Evolutionary conservation across 1,284 basidiomycete species (phyloP).

Genomic region (Marasmius tenuissimus): DNA sequence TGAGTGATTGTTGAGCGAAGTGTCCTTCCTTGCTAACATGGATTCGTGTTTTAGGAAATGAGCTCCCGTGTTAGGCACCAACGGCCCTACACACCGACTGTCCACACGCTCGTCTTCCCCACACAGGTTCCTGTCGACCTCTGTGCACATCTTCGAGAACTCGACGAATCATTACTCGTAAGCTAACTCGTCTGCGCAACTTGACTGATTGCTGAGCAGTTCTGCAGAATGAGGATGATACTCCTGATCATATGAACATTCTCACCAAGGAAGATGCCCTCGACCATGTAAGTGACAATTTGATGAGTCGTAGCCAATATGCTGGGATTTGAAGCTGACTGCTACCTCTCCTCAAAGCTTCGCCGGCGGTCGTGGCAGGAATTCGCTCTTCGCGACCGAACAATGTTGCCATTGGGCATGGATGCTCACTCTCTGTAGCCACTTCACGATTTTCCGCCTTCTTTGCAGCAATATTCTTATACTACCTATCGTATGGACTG

Average conservation of each 20-base stretch:
- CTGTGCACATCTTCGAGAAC: conserved; percentile 59
- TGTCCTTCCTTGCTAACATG: conserved; percentile 1
- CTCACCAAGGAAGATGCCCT: conserved; percentile 56
- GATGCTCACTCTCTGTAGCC: neutral
- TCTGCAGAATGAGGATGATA: conserved; percentile 54
- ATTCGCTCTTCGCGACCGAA: conserved; percentile 13
- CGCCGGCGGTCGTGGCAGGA: conserved; percentile 26
- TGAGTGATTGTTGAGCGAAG: conserved; percentile 26
- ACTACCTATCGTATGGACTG: neutral
- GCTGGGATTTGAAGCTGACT: conserved; percentile 3
- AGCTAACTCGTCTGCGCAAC: conserved; percentile 21
- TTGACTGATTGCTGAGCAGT: conserved; percentile 10
- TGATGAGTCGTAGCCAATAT: too few species aligned
- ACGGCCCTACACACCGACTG: conserved; percentile 66
- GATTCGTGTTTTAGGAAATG: conserved; percentile 44
- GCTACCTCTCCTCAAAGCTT: conserved; percentile 11
- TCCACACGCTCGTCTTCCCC: conserved; percentile 71
- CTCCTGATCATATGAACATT: conserved; percentile 79
- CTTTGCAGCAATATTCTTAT: neutral
- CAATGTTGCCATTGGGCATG: conserved; percentile 14
- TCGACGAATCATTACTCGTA: conserved; percentile 63
- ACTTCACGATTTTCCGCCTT: neutral
- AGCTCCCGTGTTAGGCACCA: conserved; percentile 45
- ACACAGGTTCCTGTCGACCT: conserved; percentile 72
- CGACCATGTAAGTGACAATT: conserved; percentile 48